phyloP scores from a whole-genome alignment of 2,329 filamentous ascomycete genomes.

The Cercospora berteroae region DNA sequence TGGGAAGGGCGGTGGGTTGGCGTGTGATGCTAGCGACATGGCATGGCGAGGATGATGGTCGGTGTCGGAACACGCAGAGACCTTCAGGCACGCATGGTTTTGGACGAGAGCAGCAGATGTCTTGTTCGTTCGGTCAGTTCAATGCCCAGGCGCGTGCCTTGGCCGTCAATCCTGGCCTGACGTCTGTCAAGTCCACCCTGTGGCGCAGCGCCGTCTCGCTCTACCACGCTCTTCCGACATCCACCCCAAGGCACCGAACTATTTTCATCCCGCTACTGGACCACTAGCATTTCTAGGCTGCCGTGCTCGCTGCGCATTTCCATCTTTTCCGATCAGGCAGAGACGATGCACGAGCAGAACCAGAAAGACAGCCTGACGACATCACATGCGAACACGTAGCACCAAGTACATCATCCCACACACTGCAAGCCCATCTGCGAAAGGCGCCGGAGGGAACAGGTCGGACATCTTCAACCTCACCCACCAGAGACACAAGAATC shows the following conservation, averaged over 20 bases:
- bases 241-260: neutral
- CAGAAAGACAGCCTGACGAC: neutral
- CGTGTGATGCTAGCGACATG: constrained; percentile 4
- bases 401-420: neutral
- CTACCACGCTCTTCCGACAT: neutral
- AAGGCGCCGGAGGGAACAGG: neutral
- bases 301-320: neutral
- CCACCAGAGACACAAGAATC: neutral
- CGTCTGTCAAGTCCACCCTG: neutral
- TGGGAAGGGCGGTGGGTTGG: neutral
- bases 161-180: neutral
- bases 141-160: neutral
- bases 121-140: neutral
- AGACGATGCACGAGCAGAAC: neutral
- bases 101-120: neutral
- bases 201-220: neutral
- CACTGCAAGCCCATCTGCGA: neutral
- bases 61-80: neutral
- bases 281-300: neutral
- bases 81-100: neutral
- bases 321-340: neutral
- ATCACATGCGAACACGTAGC: constrained; percentile 6
- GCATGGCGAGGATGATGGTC: neutral
- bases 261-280: neutral
- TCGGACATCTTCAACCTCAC: neutral